Conservation (phyloP, 106 monocot species). For the Dioscorea dumetorum region DNA sequence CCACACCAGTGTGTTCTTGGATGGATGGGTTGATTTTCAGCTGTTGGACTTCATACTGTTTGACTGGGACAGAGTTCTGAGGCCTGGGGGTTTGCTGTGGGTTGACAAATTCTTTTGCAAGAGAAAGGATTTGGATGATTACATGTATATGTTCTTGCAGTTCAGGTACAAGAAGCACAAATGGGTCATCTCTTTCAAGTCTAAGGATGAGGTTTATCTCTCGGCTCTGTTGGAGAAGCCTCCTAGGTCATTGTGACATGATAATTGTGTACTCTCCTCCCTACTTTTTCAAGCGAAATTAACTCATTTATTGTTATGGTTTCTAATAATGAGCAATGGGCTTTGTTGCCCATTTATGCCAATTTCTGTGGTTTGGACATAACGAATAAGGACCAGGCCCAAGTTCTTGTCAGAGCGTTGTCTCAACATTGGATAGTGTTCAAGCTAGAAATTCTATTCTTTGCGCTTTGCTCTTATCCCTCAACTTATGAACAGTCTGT, state of each 20-base stretch:
- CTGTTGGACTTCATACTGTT: constrained; percentile 34
- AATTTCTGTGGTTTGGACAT: too few species aligned
- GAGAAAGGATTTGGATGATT: constrained; percentile 38
- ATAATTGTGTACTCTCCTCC: too few species aligned
- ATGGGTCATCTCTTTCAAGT: constrained; percentile 34
- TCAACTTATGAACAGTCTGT: too few species aligned
- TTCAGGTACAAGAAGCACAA: constrained; percentile 42
- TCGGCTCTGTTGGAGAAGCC: constrained; percentile 34
- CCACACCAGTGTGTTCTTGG: constrained; percentile 43
- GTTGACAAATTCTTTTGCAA: constrained; percentile 40
- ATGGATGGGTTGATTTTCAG: constrained; percentile 43
- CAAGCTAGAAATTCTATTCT: too few species aligned
- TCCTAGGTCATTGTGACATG: constrained; percentile 16
- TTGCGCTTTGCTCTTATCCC: too few species aligned
- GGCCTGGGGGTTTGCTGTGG: constrained; percentile 40
- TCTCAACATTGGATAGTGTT: too few species aligned
- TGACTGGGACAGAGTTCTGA: constrained; percentile 37
- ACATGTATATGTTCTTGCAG: constrained; percentile 44
- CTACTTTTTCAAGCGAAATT: too few species aligned
- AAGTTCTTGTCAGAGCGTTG: too few species aligned
- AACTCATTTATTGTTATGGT: too few species aligned
- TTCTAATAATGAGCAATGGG: too few species aligned
- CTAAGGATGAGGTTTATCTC: constrained; percentile 32
- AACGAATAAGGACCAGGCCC: too few species aligned
- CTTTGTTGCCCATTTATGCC: too few species aligned